Evolutionary conservation across 306 rosid genomes (phyloP).

Genomic region (Begonia peltatifolia): DNA sequence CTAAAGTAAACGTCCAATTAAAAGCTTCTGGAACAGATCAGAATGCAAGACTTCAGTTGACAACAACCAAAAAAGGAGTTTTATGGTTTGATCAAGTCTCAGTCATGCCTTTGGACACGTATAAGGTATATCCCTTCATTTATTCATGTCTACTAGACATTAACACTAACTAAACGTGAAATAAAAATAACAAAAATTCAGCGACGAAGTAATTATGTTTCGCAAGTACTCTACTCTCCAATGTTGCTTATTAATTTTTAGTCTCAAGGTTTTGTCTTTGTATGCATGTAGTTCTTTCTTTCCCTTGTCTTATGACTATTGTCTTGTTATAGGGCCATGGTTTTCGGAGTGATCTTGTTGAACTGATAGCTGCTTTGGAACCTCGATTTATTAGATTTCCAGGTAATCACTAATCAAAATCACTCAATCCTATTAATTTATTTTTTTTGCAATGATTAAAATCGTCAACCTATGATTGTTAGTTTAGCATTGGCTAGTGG

Average conservation of each 20-base stretch:
- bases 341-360: slow-evolving; percentile 59
- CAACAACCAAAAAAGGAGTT: slow-evolving; percentile 25
- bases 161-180: too few species aligned
- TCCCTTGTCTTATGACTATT: slow-evolving; percentile 12
- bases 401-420: slow-evolving; percentile 28
- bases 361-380: slow-evolving; percentile 44
- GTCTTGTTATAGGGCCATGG: slow-evolving; percentile 59
- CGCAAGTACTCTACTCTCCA: too few species aligned
- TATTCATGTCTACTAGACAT: too few species aligned
- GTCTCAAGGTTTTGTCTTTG: too few species aligned
- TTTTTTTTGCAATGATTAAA: too few species aligned
- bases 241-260: too few species aligned
- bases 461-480: too few species aligned
- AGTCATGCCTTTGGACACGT: slow-evolving; percentile 39
- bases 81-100: slow-evolving; percentile 60
- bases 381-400: slow-evolving; percentile 86
- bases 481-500: too few species aligned
- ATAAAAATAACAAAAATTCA: too few species aligned
- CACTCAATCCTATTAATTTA: background rate
- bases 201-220: too few species aligned
- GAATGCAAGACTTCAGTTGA: slow-evolving; percentile 40
- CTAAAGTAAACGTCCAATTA: slow-evolving; percentile 20
- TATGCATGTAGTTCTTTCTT: slow-evolving; percentile 5
- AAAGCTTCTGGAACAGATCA: slow-evolving; percentile 28
- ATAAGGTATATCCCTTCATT: slow-evolving; percentile 19